Base-by-base conservation (phyloP, 176 grass and related monocot species). In the Carex parvula region DNA sequence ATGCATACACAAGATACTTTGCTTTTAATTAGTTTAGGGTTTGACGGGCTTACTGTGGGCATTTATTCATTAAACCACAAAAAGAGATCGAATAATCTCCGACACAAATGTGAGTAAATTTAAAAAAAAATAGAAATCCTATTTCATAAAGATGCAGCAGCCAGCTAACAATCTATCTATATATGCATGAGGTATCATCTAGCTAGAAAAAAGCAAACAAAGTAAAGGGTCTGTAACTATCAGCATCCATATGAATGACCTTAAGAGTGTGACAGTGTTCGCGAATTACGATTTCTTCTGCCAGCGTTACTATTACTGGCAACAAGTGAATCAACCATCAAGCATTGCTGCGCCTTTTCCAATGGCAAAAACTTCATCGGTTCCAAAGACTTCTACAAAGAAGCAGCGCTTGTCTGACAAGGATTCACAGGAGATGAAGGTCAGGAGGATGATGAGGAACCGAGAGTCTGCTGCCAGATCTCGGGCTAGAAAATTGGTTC, bases 361-460 rank as follows among this genome's bases (percentile, higher is more conserved):
- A 14, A 53, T 61, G 58, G 56, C n/a, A 12, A 81, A n/a, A 63
- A 14, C 20, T 6, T 1, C 17, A 2, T 14, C 21, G 18, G 26
- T 26, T 82, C 18, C 3, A 15, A 37, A 65, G 20, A 29, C 0
- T 16, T 46, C 60, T 10, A 8, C 6, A 26, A 56, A 65, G 17
- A 82, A 39, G 37, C 10, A 41, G 59, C 55, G 13, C 2, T 15
- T 46, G n/a, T 82, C 79, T 26, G 60, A 82, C 11, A 6, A 82
- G 18, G 59, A 64, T 29, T 46, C 15, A 1, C 35, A 48, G 60
- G 79, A 66, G 35, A 66, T 42, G 39, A 82, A 82, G 60, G 58
- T 26, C n/a, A 64, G 62, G 17, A 82, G 79, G 42, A 60, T 82
- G 59, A 52, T 66, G 21, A 82, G 24, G 61, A 82, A 82, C 39